Base-by-base conservation (phyloP, 1,139 yeast species). In the Sugiyamaella paludigena region DNA sequence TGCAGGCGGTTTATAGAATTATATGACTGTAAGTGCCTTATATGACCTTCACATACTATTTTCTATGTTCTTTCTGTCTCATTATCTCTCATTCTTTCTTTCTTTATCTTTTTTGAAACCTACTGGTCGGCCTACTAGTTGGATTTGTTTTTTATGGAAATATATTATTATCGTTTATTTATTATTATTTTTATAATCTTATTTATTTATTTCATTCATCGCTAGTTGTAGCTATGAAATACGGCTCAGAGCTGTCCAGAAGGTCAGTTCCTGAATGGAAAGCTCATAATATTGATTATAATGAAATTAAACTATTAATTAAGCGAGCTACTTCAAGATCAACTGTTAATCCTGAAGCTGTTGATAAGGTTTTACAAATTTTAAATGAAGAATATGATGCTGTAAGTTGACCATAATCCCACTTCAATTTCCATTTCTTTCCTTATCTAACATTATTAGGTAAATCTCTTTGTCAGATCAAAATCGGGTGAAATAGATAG, bases 261-360 rank as follows among this genome's bases (percentile, higher is more conserved):
- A 76, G 88, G 58, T 85, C 96, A 8, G 84, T 87, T 35, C 91
- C 94, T 1, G 94, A 87, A 69, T 91, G 97, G 97, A 79, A 79
- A 61, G 78, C 80, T 55, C 84, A 87, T 68, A 87, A 89, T 66
- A 74, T 91, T 38, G 91, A 87, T 63, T 91, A 91, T 66, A 84
- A 87, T 58, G 87, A 82, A 47, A 69, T 89, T 54, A 88, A 88
- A 66, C 67, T 70, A 4, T 73, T 78, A 41, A 84, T 86, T 51
- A 77, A 80, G 59, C 59, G 66, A 39, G 79, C 76, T 28, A 80
- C 84, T 2, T 68, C 73, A 12, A 30, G 35, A 16, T 34, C 47
- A 36, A 12, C 56, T 60, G 52, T 47, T 60, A 54, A 51, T 61
- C 67, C 63, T 72, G 15, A 73, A 79, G 45, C 54, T 70, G 7